A percentile compares a stretch with the other conserved stretches of the same genome.
Conservation (phyloP, 2,329 filamentous ascomycete genomes). For the Aureobasidium uvarum region DNA sequence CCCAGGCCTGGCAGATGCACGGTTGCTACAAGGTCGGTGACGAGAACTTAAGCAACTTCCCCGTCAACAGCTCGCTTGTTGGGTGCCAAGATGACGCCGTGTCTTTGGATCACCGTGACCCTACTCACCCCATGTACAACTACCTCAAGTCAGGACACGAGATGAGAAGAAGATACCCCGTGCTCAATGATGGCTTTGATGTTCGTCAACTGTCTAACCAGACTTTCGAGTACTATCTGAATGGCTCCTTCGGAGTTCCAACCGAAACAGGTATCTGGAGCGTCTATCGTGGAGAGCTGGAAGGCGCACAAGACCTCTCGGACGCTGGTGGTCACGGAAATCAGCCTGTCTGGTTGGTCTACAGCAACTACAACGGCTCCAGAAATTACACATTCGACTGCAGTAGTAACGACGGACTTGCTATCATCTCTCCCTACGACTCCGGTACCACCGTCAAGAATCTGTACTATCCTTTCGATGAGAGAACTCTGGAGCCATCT, state of each 20-base stretch:
- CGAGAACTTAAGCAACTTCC: slow-evolving; percentile 59
- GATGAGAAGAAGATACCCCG: slow-evolving; percentile 56
- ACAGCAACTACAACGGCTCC: slow-evolving; percentile 51
- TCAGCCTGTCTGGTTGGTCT: slow-evolving; percentile 51
- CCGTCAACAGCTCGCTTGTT: slow-evolving; percentile 52
- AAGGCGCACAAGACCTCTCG: slow-evolving; percentile 53
- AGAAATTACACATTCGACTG: slow-evolving; percentile 60
- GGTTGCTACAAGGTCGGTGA: slow-evolving; percentile 61
- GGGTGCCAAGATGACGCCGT: slow-evolving; percentile 59
- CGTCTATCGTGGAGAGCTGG: slow-evolving; percentile 49
- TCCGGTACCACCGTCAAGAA: slow-evolving; percentile 58
- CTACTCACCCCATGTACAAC: slow-evolving; percentile 60
- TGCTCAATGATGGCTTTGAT: slow-evolving; percentile 59
- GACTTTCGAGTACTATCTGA: slow-evolving; percentile 52
- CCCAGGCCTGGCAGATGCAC: slow-evolving; percentile 61
- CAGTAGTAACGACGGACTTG: slow-evolving; percentile 43
- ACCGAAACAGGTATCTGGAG: slow-evolving; percentile 63
- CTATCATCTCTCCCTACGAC: slow-evolving; percentile 58
- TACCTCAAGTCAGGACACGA: slow-evolving; percentile 62
- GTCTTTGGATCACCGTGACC: slow-evolving; percentile 61
- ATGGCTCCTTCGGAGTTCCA: slow-evolving; percentile 52
- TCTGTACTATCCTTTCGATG: slow-evolving; percentile 61
- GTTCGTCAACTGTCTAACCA: slow-evolving; percentile 58
- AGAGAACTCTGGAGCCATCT: slow-evolving; percentile 52
- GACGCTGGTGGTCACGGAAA: slow-evolving; percentile 37